phyloP scores from a whole-genome alignment of 768 basidiomycete species.

The Sporobolomyces phaffii region DNA sequence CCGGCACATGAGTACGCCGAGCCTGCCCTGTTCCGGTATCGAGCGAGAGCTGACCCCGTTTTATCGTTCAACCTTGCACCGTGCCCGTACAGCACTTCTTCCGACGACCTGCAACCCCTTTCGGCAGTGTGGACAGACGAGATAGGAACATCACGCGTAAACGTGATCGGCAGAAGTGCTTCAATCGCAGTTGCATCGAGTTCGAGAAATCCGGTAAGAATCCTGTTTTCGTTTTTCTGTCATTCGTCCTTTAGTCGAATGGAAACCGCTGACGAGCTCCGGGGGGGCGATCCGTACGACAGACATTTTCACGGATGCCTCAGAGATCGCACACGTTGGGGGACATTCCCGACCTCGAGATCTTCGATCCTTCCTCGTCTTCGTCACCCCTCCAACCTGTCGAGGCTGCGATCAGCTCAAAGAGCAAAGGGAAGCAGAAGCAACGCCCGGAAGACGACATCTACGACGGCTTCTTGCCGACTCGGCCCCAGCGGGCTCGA shows the following conservation, averaged over 20 bases:
- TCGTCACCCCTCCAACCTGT: neutral
- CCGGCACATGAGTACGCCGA: neutral
- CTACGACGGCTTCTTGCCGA: neutral
- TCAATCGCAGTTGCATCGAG: conserved; percentile 2
- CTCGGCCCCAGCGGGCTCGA: too few species aligned
- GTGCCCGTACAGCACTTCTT: neutral
- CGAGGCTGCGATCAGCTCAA: neutral
- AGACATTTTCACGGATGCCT: too few species aligned
- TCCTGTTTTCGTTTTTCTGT: too few species aligned
- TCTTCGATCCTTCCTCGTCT: neutral
- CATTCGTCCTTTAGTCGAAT: too few species aligned
- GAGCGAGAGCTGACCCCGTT: neutral
- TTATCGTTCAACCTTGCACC: neutral
- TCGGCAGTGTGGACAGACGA: neutral
- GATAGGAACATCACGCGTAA: neutral
- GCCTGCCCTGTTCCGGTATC: neutral
- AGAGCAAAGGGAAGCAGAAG: conserved; percentile 5
- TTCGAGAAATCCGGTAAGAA: neutral
- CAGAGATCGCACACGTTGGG: neutral
- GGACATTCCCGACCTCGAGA: neutral
- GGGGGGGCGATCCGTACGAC: too few species aligned
- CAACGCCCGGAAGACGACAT: neutral
- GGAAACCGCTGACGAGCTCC: too few species aligned
- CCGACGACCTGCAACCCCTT: conserved; percentile 9
- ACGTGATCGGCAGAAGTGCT: conserved; percentile 6